These are phyloP conservation scores for Huntiella moniliformis DNA, from an alignment of 2,329 filamentous ascomycete genomes.

Conservation along the genomic window DNA sequence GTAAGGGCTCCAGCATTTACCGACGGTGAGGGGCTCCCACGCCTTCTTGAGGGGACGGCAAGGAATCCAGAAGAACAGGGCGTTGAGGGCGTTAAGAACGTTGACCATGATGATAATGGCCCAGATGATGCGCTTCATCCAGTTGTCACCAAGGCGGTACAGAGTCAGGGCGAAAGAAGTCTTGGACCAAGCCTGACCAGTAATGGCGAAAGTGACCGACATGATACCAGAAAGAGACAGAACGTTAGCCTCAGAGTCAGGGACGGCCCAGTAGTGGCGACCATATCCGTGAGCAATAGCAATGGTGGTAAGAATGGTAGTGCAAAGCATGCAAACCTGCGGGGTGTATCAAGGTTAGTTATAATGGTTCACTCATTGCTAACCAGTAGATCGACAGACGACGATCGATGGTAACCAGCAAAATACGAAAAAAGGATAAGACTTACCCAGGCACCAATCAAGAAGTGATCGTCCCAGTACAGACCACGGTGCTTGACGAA, in stretches of 20 bases:
- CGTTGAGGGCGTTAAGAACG: slow-evolving; percentile 14
- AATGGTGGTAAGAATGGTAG: slow-evolving; percentile 12
- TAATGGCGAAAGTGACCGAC: slow-evolving; percentile 6
- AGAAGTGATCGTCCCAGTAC: slow-evolving; percentile 22
- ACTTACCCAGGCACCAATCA: slow-evolving; percentile 17
- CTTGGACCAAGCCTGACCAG: slow-evolving; percentile 12
- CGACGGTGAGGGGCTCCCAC: slow-evolving; percentile 13
- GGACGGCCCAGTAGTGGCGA: slow-evolving; percentile 12
- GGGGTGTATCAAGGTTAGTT: neutral
- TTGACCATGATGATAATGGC: slow-evolving; percentile 15
- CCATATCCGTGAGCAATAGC: slow-evolving; percentile 13
- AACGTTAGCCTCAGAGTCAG: slow-evolving; percentile 1
- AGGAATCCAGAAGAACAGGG: slow-evolving; percentile 16
- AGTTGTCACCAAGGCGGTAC: slow-evolving; percentile 15
- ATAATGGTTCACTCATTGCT: slow-evolving; percentile 14
- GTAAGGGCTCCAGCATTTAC: slow-evolving; percentile 14
- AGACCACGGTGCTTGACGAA: slow-evolving; percentile 18
- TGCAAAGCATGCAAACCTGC: slow-evolving; percentile 5
- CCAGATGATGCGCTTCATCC: slow-evolving; percentile 16
- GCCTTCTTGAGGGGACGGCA: slow-evolving; percentile 16
- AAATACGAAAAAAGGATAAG: neutral
- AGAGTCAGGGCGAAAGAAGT: slow-evolving; percentile 17
- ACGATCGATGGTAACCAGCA: slow-evolving; percentile 16
- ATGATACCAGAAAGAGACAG: slow-evolving; percentile 7
- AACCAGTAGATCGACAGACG: slow-evolving; percentile 18